Base-by-base conservation (phyloP, 2,329 filamentous ascomycete species). In the Epichloe baconii region DNA sequence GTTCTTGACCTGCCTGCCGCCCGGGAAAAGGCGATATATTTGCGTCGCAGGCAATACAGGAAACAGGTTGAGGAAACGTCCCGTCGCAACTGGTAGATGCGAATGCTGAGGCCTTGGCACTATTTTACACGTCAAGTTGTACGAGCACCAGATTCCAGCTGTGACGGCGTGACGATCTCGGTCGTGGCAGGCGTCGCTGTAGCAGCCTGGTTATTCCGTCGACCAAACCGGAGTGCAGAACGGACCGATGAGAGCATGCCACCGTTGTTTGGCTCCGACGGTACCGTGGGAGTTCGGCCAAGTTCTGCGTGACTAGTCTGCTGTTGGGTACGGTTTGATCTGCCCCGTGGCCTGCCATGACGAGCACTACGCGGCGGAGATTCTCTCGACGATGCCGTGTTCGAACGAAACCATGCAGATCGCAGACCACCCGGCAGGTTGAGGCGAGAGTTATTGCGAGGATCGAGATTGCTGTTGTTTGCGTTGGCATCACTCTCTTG, bases 341-440 rank as follows among this genome's bases (percentile, higher is more conserved):
- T 14, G 12, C 31, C 37, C 8, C 47, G 49, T 43, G 54, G 21
- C 19, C 52, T 41, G n/a, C 35, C 43, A 15, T 53, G 23, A 5
- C 49, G 41, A 19, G 47, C 19, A 17, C 36, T 40, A 15, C 48
- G 44, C 31, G 47, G 10, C n/a, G 45, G 4, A n/a, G 42, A 52
- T 6, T 42, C 34, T 21, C 53, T 23, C 23, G 46, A 38, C 4
- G 52, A 42, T 46, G 31, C 45, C 19, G 51, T 47, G 41, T 46
- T 50, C 12, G 55, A 54, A 35, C 63, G 60, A 41, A 66, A 68
- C 61, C 69, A 73, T 4, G 70, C 68, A 34, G 68, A 62, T 56
- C 66, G 52, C 64, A 73, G 52, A 63, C 58, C 56, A n/a, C 59
- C 54, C 34, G 76, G 75, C 56, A 78, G 67, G 53, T 76, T 77